phyloP scores from a whole-genome alignment of 192 early-diverging fungal genomes.

The Lunasporangiospora selenospora region DNA sequence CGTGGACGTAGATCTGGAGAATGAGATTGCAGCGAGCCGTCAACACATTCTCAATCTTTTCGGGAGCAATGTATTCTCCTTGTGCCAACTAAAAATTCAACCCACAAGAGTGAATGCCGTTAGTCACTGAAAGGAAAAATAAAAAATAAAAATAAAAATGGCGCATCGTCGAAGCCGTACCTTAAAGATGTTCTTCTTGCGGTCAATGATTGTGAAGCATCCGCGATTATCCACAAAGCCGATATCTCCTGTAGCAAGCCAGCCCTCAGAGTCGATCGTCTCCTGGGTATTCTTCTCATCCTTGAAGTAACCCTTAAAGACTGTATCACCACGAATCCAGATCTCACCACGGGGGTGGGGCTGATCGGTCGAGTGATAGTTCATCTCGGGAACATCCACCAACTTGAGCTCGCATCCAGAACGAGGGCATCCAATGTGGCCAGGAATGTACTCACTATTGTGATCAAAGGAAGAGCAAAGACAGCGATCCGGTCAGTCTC shows the following conservation, averaged over 20 bases:
- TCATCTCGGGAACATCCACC: slow-evolving; percentile 88
- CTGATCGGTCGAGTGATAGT: slow-evolving; percentile 75
- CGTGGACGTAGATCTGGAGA: slow-evolving; percentile 61
- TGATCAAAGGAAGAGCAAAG: slow-evolving; percentile 36
- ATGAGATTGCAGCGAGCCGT: slow-evolving; percentile 47
- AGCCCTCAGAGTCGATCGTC: slow-evolving; percentile 80
- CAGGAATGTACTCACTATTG: slow-evolving; percentile 63
- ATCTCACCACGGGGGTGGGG: slow-evolving; percentile 90
- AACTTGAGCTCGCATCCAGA: slow-evolving; percentile 79
- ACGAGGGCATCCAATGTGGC: slow-evolving; percentile 73
- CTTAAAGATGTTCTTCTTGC: slow-evolving; percentile 87
- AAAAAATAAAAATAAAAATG: slow-evolving; percentile 25
- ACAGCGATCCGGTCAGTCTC: neutral
- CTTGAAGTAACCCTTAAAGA: slow-evolving; percentile 88
- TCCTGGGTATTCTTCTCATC: slow-evolving; percentile 82
- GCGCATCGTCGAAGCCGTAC: neutral
- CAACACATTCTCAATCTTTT: slow-evolving; percentile 83
- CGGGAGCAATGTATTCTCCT: slow-evolving; percentile 93
- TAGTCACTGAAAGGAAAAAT: neutral
- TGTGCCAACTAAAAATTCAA: slow-evolving; percentile 49
- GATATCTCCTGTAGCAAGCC: slow-evolving; percentile 90
- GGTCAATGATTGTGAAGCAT: slow-evolving; percentile 82
- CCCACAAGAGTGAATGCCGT: neutral
- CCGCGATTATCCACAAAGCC: slow-evolving; percentile 73
- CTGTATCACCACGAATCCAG: slow-evolving; percentile 74